Conservation (phyloP, 2,329 filamentous ascomycete species). For the Aspergillus carbonarius region DNA sequence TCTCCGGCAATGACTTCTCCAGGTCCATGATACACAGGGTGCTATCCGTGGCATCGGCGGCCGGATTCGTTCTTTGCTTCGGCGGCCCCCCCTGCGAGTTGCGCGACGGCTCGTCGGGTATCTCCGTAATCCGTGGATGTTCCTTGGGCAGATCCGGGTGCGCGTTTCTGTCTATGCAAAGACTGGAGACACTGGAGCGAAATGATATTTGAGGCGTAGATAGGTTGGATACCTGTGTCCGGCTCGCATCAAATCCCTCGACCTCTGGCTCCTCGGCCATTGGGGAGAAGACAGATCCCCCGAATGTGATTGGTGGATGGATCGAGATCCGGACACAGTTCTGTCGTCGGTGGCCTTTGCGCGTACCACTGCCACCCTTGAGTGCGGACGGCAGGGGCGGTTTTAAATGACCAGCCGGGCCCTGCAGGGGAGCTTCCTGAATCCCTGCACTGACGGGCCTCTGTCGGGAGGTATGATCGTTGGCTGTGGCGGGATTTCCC, state of each 20-base stretch:
- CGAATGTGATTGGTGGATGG: constrained; percentile 36
- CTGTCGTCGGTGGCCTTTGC: constrained; percentile 43
- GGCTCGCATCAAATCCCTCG: constrained; percentile 28
- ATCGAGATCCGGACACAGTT: constrained; percentile 46
- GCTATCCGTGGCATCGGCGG: constrained; percentile 15
- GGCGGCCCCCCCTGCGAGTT: constrained; percentile 23
- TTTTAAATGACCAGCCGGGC: constrained; percentile 22
- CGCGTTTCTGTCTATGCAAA: constrained; percentile 18
- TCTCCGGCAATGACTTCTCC: constrained; percentile 23
- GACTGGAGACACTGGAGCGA: constrained; percentile 17
- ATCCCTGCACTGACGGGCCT: constrained; percentile 11
- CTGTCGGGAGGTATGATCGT: constrained; percentile 18
- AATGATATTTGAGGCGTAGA: constrained; percentile 16
- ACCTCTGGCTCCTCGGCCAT: constrained; percentile 37
- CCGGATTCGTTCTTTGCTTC: constrained; percentile 26
- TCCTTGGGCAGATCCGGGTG: constrained; percentile 10
- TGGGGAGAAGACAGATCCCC: constrained; percentile 33
- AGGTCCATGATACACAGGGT: constrained; percentile 17
- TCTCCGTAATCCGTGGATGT: constrained; percentile 11
- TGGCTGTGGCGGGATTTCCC: constrained; percentile 18
- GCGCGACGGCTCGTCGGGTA: not conserved
- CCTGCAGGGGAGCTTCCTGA: constrained; percentile 24
- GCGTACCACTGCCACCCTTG: constrained; percentile 32
- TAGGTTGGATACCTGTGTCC: constrained; percentile 23
- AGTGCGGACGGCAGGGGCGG: constrained; percentile 32